A percentile compares a stretch with the other conserved stretches of the same genome.
These are phyloP conservation scores for Neurospora sp. DNA, from an alignment of 495 filamentous ascomycete genomes.

Conservation along the genomic window DNA sequence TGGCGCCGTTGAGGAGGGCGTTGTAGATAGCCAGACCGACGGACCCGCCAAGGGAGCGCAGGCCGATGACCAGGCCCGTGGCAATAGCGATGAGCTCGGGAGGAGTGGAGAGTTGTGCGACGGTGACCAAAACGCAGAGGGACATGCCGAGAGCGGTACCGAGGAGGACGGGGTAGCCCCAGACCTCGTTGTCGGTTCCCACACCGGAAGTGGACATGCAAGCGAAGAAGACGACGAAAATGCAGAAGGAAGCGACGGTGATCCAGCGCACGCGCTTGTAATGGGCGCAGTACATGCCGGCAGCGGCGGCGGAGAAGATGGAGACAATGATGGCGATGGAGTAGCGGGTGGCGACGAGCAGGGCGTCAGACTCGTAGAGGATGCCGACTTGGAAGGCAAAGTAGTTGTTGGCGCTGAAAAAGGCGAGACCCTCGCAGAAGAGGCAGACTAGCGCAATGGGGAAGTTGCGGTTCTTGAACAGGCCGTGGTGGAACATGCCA, in stretches of 20 bases:
- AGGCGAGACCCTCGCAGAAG: conserved; percentile 25
- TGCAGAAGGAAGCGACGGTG: conserved; percentile 15
- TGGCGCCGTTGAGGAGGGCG: conserved; percentile 11
- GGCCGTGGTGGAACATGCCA: conserved; percentile 28
- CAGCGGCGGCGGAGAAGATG: conserved; percentile 7
- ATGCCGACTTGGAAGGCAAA: conserved; percentile 25
- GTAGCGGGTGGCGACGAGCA: conserved; percentile 16
- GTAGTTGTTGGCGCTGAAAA: conserved; percentile 28
- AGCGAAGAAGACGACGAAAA: conserved; percentile 19
- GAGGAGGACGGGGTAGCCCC: conserved; percentile 24
- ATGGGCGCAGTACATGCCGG: conserved; percentile 16
- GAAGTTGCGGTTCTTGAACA: conserved; percentile 26
- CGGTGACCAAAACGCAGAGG: conserved; percentile 18
- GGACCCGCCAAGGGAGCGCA: conserved; percentile 22
- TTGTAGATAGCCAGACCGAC: conserved; percentile 27
- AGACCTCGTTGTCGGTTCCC: conserved; percentile 5
- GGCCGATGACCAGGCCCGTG: conserved; percentile 22
- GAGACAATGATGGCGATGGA: conserved; percentile 17
- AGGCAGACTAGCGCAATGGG: conserved; percentile 17
- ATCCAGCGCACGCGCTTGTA: conserved; percentile 17
- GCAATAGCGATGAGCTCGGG: conserved; percentile 23
- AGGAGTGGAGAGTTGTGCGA: conserved; percentile 23
- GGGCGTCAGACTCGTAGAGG: conserved; percentile 19
- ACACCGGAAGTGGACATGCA: conserved; percentile 18
- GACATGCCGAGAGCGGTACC: conserved; percentile 19